Conservation (phyloP, 2,329 filamentous ascomycete species). For the Colletotrichum tropicale region DNA sequence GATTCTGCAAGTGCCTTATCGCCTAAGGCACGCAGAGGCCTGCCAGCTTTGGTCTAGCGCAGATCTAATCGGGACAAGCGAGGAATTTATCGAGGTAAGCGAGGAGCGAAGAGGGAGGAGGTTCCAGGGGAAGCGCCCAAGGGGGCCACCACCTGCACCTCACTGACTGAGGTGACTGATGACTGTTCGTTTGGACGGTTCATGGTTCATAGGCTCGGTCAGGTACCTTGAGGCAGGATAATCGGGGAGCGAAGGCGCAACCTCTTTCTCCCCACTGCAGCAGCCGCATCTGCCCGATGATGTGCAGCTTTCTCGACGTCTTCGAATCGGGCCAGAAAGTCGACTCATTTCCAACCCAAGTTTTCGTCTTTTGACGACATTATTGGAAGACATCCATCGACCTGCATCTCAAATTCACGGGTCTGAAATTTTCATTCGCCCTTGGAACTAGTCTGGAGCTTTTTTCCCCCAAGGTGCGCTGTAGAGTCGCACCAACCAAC, state of each 20-base stretch:
- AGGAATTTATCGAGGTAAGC: neutral
- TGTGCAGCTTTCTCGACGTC: slow-evolving; percentile 13
- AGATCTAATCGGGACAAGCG: neutral
- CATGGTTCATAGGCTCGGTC: neutral
- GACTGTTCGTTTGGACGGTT: neutral
- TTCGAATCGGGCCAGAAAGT: neutral
- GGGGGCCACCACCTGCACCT: neutral
- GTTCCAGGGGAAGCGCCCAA: neutral
- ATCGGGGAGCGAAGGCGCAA: neutral
- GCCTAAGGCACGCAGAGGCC: slow-evolving; percentile 4
- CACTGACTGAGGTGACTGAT: neutral
- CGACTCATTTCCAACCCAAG: neutral
- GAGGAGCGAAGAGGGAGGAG: neutral
- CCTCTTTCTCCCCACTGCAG: slow-evolving; percentile 12
- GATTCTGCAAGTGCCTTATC: slow-evolving; percentile 6
- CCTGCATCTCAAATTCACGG: neutral
- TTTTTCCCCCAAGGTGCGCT: neutral
- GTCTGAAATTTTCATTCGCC: neutral
- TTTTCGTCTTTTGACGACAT: neutral
- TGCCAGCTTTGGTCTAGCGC: slow-evolving; percentile 5
- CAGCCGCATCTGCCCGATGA: slow-evolving; percentile 19
- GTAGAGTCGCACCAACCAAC: neutral
- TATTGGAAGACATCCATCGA: neutral
- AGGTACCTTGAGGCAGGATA: neutral
- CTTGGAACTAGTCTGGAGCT: neutral